A percentile compares a stretch with the other conserved stretches of the same genome.
These are phyloP conservation scores for Citrus sp. DNA, from an alignment of 345 rosid species.

Conservation along the genomic window DNA sequence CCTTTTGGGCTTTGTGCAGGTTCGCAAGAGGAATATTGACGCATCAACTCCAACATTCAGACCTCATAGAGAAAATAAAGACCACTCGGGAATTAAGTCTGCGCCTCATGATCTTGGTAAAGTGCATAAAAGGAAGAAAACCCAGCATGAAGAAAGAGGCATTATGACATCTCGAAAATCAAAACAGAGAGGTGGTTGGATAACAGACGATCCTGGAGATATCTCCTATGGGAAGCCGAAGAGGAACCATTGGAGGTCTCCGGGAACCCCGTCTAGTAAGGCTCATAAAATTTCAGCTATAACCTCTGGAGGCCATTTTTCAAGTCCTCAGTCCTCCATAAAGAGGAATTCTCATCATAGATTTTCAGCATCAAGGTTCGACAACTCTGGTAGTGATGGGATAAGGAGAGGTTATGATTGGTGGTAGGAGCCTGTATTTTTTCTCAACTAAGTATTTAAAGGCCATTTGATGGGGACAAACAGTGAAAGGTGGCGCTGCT, in stretches of 20 bases:
- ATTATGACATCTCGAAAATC: constrained; percentile 38
- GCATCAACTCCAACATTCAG: constrained; percentile 31
- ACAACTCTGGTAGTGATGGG: constrained; percentile 24
- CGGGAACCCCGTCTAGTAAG: constrained; percentile 34
- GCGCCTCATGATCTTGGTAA: constrained; percentile 51
- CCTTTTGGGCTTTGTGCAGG: constrained; percentile 29
- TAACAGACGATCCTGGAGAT: constrained; percentile 49
- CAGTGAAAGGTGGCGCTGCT: background rate
- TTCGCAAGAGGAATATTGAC: constrained; percentile 45
- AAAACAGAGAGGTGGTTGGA: constrained; percentile 67
- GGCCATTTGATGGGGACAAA: background rate
- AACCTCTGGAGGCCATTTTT: constrained; percentile 14
- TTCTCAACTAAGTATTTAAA: background rate
- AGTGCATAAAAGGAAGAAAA: constrained; percentile 44
- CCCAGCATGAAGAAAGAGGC: constrained; percentile 30
- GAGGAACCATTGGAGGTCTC: constrained; percentile 38
- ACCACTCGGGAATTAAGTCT: constrained; percentile 24
- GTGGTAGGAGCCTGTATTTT: constrained; percentile 27
- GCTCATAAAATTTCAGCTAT: constrained; percentile 11
- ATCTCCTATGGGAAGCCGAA: constrained; percentile 26
- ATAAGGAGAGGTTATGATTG: constrained; percentile 28
- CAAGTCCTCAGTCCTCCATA: constrained; percentile 22
- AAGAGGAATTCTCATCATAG: constrained; percentile 8
- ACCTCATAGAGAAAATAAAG: constrained; percentile 33
- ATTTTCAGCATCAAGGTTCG: constrained; percentile 38